These are phyloP conservation scores for Acer yangbiense DNA, from an alignment of 345 rosid species.

Conservation along the genomic window DNA sequence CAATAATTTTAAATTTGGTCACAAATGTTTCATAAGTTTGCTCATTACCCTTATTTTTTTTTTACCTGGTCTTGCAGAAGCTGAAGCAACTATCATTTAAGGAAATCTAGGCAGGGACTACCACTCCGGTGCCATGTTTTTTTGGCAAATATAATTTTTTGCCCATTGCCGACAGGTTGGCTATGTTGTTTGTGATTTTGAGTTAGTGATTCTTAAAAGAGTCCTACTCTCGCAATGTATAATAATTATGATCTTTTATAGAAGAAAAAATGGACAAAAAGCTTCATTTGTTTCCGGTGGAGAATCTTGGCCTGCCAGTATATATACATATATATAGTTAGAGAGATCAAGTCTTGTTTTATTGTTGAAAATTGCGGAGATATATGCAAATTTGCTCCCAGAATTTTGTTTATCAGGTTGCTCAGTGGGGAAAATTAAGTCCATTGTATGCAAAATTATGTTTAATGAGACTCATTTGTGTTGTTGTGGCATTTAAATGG, in stretches of 20 bases:
- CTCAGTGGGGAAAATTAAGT: background rate
- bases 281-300: background rate
- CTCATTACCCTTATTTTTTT: too few species aligned
- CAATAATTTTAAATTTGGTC: background rate
- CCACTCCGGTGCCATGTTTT: background rate
- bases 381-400: too few species aligned
- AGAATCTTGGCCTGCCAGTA: slow-evolving; percentile 3
- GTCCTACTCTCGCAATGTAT: background rate
- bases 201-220: background rate
- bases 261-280: background rate
- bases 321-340: background rate
- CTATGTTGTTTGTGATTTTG: background rate
- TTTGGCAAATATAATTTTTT: background rate
- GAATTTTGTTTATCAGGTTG: too few species aligned
- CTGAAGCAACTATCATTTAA: slow-evolving; percentile 49
- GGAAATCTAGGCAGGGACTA: background rate
- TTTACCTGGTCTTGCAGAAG: slow-evolving; percentile 49
- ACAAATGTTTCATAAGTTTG: background rate
- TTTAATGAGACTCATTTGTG: background rate
- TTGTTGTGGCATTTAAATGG: background rate
- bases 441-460: background rate
- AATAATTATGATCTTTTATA: background rate
- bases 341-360: background rate
- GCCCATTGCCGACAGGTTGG: slow-evolving; percentile 2
- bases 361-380: background rate